phyloP scores from a whole-genome alignment of 257 asterid species.

The Fraxinus americana region DNA sequence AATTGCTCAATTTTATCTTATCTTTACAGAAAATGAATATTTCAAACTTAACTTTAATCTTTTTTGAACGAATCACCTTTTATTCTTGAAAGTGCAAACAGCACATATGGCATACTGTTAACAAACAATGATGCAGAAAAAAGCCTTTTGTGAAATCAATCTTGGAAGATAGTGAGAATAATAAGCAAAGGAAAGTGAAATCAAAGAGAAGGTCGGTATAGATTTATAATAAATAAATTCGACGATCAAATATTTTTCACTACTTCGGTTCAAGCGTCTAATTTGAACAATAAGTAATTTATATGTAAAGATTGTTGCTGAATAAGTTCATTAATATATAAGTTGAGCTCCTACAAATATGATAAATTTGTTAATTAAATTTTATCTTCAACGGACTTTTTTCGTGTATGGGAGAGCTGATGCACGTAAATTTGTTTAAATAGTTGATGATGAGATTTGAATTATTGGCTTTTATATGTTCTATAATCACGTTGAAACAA shows the following conservation, averaged over 20 bases:
- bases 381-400: too few species aligned
- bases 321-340: background rate
- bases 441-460: background rate
- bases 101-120: slow-evolving; percentile 7
- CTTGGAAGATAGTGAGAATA: slow-evolving; percentile 52
- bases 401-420: background rate
- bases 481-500: background rate
- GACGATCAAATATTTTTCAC: background rate
- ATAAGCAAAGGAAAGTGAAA: slow-evolving; percentile 36
- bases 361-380: too few species aligned
- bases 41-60: slow-evolving; percentile 25
- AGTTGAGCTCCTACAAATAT: background rate
- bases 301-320: background rate
- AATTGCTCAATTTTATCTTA: background rate
- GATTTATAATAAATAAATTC: too few species aligned
- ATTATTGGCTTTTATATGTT: background rate
- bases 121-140: slow-evolving; percentile 40
- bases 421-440: background rate
- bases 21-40: background rate
- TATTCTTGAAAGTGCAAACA: slow-evolving; percentile 32
- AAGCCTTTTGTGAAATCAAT: slow-evolving; percentile 49
- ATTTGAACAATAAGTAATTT: background rate
- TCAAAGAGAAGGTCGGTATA: background rate
- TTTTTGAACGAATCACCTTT: slow-evolving; percentile 33
- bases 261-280: background rate